Evolutionary conservation across 2,329 filamentous ascomycete genomes (phyloP).

Genomic region (Myriosclerotinia scirpicola): DNA sequence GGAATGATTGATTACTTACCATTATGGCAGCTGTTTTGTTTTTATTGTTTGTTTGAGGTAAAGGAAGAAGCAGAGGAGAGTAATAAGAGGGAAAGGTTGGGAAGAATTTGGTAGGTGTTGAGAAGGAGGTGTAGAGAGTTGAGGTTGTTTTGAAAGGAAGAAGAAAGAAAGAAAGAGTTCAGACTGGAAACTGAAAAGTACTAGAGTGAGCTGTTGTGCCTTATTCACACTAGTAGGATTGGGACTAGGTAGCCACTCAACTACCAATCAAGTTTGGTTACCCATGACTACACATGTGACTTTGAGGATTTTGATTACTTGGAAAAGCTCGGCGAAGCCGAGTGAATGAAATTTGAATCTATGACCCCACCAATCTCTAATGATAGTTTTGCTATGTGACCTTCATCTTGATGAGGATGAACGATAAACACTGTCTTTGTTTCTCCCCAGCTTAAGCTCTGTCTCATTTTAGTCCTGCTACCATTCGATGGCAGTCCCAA

Average conservation of each 20-base stretch:
- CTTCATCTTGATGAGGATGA: not conserved
- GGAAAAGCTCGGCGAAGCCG: not conserved
- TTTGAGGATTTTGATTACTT: not conserved
- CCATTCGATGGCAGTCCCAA: too few relatives aligned
- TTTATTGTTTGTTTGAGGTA: too few relatives aligned
- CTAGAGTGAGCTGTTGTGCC: not conserved
- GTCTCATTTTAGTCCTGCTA: not conserved
- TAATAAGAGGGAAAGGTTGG: not conserved
- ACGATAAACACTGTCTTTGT: not conserved
- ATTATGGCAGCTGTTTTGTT: not conserved
- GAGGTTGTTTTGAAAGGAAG: not conserved
- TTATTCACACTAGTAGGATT: not conserved
- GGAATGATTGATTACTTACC: slow-evolving; percentile 1
- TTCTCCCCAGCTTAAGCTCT: not conserved
- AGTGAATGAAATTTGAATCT: not conserved
- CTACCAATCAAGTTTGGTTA: not conserved
- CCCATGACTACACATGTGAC: not conserved
- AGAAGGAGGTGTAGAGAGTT: not conserved
- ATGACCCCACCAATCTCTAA: not conserved
- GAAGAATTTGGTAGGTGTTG: not conserved
- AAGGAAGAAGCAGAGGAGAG: not conserved
- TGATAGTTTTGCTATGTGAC: not conserved
- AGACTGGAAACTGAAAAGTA: not conserved
- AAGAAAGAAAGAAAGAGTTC: not conserved
- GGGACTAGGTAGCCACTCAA: not conserved